A percentile compares a stretch with the other conserved stretches of the same genome.
These are phyloP conservation scores for Rhizopus sp. DNA, from an alignment of 371 early-diverging fungal species.

Conservation along the genomic window DNA sequence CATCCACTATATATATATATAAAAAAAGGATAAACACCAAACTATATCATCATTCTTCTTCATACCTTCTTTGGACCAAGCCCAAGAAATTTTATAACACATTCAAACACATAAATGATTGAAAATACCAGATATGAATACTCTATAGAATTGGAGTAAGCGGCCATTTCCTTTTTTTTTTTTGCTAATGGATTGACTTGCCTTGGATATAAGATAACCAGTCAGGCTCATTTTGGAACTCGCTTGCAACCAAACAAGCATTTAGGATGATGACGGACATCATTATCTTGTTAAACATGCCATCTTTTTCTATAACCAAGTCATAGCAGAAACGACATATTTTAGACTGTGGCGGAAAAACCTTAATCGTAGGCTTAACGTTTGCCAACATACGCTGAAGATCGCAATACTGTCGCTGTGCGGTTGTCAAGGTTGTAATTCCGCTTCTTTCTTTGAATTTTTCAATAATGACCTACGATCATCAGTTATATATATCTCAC, in stretches of 20 bases:
- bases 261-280: slow-evolving; percentile 50
- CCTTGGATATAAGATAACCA: slow-evolving; percentile 48
- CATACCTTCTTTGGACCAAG: slow-evolving; percentile 60
- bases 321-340: slow-evolving; percentile 56
- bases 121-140: slow-evolving; percentile 51
- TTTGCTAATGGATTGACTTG: slow-evolving; percentile 5
- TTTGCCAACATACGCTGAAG: slow-evolving; percentile 54
- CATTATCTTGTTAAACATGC: slow-evolving; percentile 52
- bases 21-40: no score
- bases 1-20: slow-evolving; percentile 55
- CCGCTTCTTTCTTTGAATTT: slow-evolving; percentile 63
- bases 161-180: no score
- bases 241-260: slow-evolving; percentile 33
- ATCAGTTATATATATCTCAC: background rate
- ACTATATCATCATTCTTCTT: background rate
- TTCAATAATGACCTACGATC: slow-evolving; percentile 54
- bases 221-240: slow-evolving; percentile 47
- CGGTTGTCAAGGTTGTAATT: slow-evolving; percentile 55
- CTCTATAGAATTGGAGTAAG: slow-evolving; percentile 27
- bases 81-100: slow-evolving; percentile 49
- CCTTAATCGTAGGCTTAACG: slow-evolving; percentile 58
- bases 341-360: slow-evolving; percentile 39
- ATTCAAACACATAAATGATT: slow-evolving; percentile 48
- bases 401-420: slow-evolving; percentile 59
- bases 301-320: slow-evolving; percentile 53